Evolutionary conservation across 192 early-diverging fungal species (phyloP).

Genomic region (Dissophora ornata): DNA sequence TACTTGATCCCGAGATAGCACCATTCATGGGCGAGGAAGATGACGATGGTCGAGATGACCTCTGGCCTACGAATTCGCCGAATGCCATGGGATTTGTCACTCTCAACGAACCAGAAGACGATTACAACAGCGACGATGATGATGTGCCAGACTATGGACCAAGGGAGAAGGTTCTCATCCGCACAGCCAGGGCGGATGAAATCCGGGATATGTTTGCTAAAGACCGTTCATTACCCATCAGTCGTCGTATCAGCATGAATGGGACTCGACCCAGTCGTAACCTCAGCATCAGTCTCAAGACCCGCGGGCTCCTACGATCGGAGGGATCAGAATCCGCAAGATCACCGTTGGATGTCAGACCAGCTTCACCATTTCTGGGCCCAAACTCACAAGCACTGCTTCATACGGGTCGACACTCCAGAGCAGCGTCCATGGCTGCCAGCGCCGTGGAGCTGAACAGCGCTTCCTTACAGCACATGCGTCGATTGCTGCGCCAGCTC

Average conservation of each 20-base stretch:
- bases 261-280: slow-evolving; percentile 43
- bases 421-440: slow-evolving; percentile 47
- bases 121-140: slow-evolving; percentile 42
- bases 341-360: slow-evolving; percentile 52
- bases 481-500: slow-evolving; percentile 75
- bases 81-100: slow-evolving; percentile 45
- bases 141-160: slow-evolving; percentile 47
- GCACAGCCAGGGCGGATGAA: slow-evolving; percentile 58
- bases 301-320: slow-evolving; percentile 42
- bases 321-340: slow-evolving; percentile 48
- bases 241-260: slow-evolving; percentile 61
- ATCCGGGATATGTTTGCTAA: slow-evolving; percentile 63
- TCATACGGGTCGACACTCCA: slow-evolving; percentile 26
- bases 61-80: slow-evolving; percentile 51
- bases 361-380: slow-evolving; percentile 44
- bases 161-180: slow-evolving; percentile 39
- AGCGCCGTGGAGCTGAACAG: slow-evolving; percentile 66
- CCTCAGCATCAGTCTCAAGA: slow-evolving; percentile 55
- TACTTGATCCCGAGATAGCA: slow-evolving; percentile 70
- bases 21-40: slow-evolving; percentile 73
- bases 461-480: slow-evolving; percentile 75
- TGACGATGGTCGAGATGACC: slow-evolving; percentile 57
- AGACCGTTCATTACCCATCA: slow-evolving; percentile 54
- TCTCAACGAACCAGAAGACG: slow-evolving; percentile 41
- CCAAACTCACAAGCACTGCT: slow-evolving; percentile 18